phyloP scores from a whole-genome alignment of 768 basidiomycete genomes.

The Panaeolus cyanescens region DNA sequence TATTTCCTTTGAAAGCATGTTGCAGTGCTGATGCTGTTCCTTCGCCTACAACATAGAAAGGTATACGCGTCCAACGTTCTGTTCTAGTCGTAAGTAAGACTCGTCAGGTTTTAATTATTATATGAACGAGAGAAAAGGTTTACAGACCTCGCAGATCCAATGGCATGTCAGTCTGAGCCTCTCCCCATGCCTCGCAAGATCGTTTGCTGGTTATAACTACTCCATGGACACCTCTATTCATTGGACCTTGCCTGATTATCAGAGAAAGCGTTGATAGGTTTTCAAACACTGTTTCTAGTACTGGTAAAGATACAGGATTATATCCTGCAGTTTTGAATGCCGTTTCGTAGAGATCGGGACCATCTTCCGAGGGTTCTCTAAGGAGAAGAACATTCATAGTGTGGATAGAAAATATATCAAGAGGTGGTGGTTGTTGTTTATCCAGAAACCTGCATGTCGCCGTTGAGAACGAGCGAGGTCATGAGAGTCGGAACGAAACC shows the following conservation, averaged over 20 bases:
- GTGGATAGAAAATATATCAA: background rate
- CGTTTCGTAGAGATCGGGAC: conserved; percentile 60
- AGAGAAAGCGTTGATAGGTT: conserved; percentile 47
- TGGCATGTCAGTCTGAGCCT: conserved; percentile 30
- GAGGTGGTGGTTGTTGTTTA: background rate
- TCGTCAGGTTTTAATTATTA: conserved; percentile 19
- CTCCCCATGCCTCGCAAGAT: conserved; percentile 71
- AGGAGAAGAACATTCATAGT: conserved; percentile 45
- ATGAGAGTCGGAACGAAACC: conserved; percentile 2
- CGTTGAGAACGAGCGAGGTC: background rate
- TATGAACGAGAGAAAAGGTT: background rate
- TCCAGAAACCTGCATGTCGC: background rate
- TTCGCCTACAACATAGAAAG: conserved; percentile 82
- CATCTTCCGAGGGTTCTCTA: conserved; percentile 36
- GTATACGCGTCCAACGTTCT: conserved; percentile 51
- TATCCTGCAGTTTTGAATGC: conserved; percentile 52
- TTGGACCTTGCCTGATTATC: conserved; percentile 42
- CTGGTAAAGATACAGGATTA: conserved; percentile 60
- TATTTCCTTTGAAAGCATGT: conserved; percentile 24
- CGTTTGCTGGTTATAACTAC: conserved; percentile 82
- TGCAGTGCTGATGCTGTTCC: conserved; percentile 55
- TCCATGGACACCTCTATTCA: conserved; percentile 39
- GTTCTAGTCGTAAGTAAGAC: background rate
- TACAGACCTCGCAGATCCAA: conserved; percentile 16
- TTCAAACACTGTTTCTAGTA: conserved; percentile 65